A percentile compares a stretch with the other conserved stretches of the same genome.
phyloP scores from a whole-genome alignment of 495 filamentous ascomycete genomes.

The Penicillium crystallinum region DNA sequence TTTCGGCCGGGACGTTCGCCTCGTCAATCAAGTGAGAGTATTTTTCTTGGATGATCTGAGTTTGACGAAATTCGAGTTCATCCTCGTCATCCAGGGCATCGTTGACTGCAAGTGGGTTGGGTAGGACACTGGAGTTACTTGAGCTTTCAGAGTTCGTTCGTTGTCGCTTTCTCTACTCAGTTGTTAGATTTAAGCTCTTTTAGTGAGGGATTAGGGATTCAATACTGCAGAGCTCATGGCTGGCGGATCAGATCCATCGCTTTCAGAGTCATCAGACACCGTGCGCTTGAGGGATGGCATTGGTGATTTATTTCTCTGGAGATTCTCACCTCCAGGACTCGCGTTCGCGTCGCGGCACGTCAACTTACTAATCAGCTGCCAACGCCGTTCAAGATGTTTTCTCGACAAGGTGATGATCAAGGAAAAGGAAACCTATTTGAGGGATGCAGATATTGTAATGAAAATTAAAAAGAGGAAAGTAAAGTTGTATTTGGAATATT shows the following conservation, averaged over 20 bases:
- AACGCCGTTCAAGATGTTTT: too few species aligned
- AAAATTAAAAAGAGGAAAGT: too few species aligned
- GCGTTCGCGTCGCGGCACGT: too few species aligned
- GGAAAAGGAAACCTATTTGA: too few species aligned
- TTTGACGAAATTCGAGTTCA: conserved; percentile 59
- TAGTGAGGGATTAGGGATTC: conserved; percentile 17
- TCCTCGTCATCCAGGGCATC: conserved; percentile 39
- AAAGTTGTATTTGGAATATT: too few species aligned
- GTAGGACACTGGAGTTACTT: conserved; percentile 18
- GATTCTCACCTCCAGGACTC: too few species aligned
- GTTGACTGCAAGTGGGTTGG: conserved; percentile 21
- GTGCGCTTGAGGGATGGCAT: conserved; percentile 46
- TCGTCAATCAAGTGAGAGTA: conserved; percentile 47
- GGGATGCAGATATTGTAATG: too few species aligned
- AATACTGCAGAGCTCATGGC: conserved; percentile 38
- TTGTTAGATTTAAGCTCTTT: background rate
- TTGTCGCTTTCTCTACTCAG: conserved; percentile 36
- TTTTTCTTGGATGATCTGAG: conserved; percentile 63
- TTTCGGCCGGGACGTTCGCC: conserved; percentile 72
- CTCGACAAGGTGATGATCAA: too few species aligned
- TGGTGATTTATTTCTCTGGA: conserved; percentile 3
- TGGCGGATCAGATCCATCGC: conserved; percentile 34
- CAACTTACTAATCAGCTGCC: too few species aligned
- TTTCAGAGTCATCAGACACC: conserved; percentile 40
- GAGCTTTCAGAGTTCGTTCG: conserved; percentile 14